phyloP scores from a whole-genome alignment of 2,329 filamentous ascomycete species.

The Torrubiellomyces zombiae region DNA sequence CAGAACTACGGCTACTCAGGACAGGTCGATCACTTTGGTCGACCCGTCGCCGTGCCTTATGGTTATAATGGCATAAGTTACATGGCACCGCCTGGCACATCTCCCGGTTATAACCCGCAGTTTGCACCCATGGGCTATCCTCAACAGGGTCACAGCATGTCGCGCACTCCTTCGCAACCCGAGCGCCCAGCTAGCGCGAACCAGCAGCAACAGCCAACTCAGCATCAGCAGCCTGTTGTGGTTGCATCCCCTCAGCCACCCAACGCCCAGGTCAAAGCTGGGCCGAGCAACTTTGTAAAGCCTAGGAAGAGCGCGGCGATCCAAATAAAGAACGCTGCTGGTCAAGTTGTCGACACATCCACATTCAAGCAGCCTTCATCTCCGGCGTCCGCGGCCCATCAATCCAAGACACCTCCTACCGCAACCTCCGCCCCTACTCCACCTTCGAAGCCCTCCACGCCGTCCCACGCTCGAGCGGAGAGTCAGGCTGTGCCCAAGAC shows the following conservation, averaged over 20 bases:
- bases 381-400: constrained; percentile 35
- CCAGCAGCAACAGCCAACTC: constrained; percentile 39
- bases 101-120: constrained; percentile 32
- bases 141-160: constrained; percentile 54
- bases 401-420: constrained; percentile 49
- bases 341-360: constrained; percentile 58
- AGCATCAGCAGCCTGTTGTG: constrained; percentile 39
- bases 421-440: constrained; percentile 64
- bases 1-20: constrained; percentile 46
- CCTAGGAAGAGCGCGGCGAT: constrained; percentile 57
- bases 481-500: constrained; percentile 54
- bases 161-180: constrained; percentile 69
- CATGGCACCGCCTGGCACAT: constrained; percentile 27
- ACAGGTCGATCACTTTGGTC: constrained; percentile 21
- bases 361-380: constrained; percentile 41
- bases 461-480: constrained; percentile 54
- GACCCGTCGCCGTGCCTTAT: constrained; percentile 22
- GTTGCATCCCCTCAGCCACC: constrained; percentile 48
- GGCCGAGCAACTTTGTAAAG: constrained; percentile 30
- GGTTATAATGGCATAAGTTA: constrained; percentile 31
- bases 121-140: constrained; percentile 23
- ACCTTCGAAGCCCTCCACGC: constrained; percentile 57
- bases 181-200: constrained; percentile 49
- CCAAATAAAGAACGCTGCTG: constrained; percentile 68
- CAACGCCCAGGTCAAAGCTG: constrained; percentile 37